phyloP scores from a whole-genome alignment of 2,329 filamentous ascomycete genomes.

The Fusarium chlamydosporum region DNA sequence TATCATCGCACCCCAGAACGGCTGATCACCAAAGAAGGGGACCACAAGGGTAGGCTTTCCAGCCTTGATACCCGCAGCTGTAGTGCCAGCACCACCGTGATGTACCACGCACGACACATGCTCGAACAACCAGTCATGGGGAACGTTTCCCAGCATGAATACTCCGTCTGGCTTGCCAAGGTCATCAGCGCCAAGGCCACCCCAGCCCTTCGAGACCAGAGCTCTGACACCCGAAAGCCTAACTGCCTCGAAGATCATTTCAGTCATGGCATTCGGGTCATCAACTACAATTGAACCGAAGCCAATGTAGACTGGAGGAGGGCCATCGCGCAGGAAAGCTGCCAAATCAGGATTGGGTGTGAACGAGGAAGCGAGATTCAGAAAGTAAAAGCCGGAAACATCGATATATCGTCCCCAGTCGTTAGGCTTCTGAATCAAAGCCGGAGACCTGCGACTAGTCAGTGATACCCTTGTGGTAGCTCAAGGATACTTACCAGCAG shows the following conservation, averaged over 20 bases:
- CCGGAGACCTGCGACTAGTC: conserved; percentile 68
- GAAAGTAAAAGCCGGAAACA: conserved; percentile 83
- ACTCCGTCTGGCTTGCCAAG: conserved; percentile 79
- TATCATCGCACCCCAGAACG: conserved; percentile 86
- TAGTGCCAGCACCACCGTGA: conserved; percentile 90
- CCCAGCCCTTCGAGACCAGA: conserved; percentile 90
- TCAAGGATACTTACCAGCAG: conserved; percentile 72
- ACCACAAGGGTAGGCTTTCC: conserved; percentile 86
- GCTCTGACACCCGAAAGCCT: conserved; percentile 78
- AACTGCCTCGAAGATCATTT: conserved; percentile 79
- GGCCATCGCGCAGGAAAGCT: conserved; percentile 75
- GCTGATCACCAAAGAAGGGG: conserved; percentile 89
- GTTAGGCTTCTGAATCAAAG: conserved; percentile 81
- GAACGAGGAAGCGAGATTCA: conserved; percentile 76
- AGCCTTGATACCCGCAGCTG: conserved; percentile 84
- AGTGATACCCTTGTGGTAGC: not conserved
- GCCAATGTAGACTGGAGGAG: conserved; percentile 83
- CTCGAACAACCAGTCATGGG: conserved; percentile 91
- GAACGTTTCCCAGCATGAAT: conserved; percentile 86
- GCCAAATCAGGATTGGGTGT: conserved; percentile 75
- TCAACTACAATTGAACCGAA: conserved; percentile 88
- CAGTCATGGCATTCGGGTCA: conserved; percentile 78
- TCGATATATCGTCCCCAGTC: conserved; percentile 82
- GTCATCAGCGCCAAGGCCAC: conserved; percentile 81
- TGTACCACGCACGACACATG: conserved; percentile 86